Base-by-base conservation (phyloP, 768 basidiomycete species). In the Neoboletus magnificus region DNA sequence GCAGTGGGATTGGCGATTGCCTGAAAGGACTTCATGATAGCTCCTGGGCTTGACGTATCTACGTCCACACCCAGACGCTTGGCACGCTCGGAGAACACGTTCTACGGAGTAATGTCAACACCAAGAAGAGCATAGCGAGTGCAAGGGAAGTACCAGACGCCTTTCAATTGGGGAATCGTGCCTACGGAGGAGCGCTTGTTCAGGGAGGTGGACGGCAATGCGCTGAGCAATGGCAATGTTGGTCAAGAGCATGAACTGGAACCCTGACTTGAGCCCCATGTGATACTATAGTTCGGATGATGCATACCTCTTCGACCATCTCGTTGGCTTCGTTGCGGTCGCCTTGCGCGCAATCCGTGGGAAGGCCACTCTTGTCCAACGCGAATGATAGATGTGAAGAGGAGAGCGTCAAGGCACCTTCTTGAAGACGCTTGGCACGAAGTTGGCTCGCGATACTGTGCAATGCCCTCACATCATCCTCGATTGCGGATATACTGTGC, bases 161-260 rank as follows among this genome's bases (percentile, higher is more conserved):
- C 97, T 86, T 48, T 97, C 94, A 53, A 98, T 80, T 2, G 97
- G 97, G 27, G 77, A 82, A 68, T 98, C 97, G 65, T 98, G 95
- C 53, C 97, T 88, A 58, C 97, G 88, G 42, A 99, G 82, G 15
- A 99, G 79, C n/a, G 96, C 91, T 70, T 98, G 97, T 69, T 99
- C 97, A 27, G 97, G 94, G 25, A 98, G 82, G 63, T 93, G 85
- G 23, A 94, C 87, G 36, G 96, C 96, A 63, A 97, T 86, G 62
- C 94, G 88, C 68, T 95, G 92, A 11, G 97, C 94, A 39, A 95
- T 89, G 13, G 91, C 77, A 33, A 87, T 85, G 68, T 98, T 99
- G 60, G 89, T 86, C 52, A 96, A 77, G 18, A 98, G 76, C 96
- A 98, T 98, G 76, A 93, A 94, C 92, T 95, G 62, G 0, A 51